These are phyloP conservation scores for Ophiostoma pallidulum DNA, from an alignment of 2,329 filamentous ascomycete species.

Conservation along the genomic window DNA sequence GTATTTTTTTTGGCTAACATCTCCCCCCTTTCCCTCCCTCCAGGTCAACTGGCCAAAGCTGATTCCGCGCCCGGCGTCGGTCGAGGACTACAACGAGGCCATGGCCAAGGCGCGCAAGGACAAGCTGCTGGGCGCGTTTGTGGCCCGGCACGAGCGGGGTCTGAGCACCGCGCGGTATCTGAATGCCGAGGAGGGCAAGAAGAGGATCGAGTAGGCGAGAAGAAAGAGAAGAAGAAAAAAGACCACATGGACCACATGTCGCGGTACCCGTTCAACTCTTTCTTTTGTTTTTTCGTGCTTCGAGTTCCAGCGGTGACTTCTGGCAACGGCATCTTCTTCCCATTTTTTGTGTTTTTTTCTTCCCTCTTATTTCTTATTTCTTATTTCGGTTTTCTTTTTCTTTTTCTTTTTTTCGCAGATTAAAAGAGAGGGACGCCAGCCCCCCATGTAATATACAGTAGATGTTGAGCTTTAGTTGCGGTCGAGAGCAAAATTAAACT, in stretches of 20 bases:
- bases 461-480: no score
- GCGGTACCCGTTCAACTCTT: no score
- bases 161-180: conserved; percentile 73
- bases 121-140: conserved; percentile 65
- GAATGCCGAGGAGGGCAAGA: conserved; percentile 94
- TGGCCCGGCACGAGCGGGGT: conserved; percentile 68
- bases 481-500: no score
- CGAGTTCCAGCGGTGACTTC: no score
- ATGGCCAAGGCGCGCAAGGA: conserved; percentile 75
- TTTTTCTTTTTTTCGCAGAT: not conserved
- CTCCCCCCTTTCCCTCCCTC: conserved; percentile 7
- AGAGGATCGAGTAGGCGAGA: conserved; percentile 69
- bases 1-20: not conserved
- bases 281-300: conserved; percentile 4
- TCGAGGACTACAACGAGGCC: conserved; percentile 82
- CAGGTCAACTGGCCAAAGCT: conserved; percentile 99
- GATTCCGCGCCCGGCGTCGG: conserved; percentile 76
- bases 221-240: not conserved
- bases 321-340: no score
- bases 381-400: not conserved
- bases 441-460: no score
- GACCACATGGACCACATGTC: no score
- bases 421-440: no score
- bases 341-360: not conserved
- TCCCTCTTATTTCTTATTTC: not conserved